Percentiles rank a stretch among this genome's conserved stretches.
phyloP scores from a whole-genome alignment of 1,139 yeast genomes.

The Protomyces inouyei region DNA sequence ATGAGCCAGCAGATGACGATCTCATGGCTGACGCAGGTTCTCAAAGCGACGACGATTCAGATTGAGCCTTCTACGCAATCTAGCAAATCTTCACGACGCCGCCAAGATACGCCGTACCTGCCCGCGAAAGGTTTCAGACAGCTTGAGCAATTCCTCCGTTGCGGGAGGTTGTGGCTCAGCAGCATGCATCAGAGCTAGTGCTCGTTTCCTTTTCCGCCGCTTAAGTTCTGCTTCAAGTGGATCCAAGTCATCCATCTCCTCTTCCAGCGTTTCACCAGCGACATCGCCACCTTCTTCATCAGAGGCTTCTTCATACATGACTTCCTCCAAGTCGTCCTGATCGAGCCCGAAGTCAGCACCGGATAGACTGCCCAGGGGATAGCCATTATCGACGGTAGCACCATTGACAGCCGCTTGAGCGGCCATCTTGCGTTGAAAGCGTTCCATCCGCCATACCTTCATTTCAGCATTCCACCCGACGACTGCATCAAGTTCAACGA shows the following conservation, averaged over 20 bases:
- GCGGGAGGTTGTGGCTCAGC: constrained; percentile 34
- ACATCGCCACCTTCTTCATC: constrained; percentile 32
- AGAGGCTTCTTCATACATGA: constrained; percentile 38
- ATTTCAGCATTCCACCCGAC: constrained; percentile 46
- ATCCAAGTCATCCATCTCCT: constrained; percentile 29
- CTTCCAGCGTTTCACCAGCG: constrained; percentile 21
- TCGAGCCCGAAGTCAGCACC: constrained; percentile 56
- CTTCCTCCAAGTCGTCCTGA: constrained; percentile 55
- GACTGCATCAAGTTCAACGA: constrained; percentile 46
- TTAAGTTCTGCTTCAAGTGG: constrained; percentile 33
- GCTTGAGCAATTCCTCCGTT: constrained; percentile 31
- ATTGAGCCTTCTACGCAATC: background rate
- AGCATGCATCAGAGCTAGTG: constrained; percentile 10
- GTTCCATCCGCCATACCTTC: constrained; percentile 41
- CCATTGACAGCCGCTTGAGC: constrained; percentile 4
- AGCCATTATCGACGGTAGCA: constrained; percentile 44
- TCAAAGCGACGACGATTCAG: constrained; percentile 3
- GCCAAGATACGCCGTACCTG: constrained; percentile 13
- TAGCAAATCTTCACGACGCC: background rate
- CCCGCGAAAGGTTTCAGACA: constrained; percentile 12
- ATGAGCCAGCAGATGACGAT: constrained; percentile 8
- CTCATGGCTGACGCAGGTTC: background rate
- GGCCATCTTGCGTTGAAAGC: constrained; percentile 38
- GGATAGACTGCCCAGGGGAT: constrained; percentile 45
- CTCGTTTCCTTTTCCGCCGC: constrained; percentile 27